Base-by-base conservation (phyloP, 2,329 filamentous ascomycete genomes). In the Cladosporium sp. region DNA sequence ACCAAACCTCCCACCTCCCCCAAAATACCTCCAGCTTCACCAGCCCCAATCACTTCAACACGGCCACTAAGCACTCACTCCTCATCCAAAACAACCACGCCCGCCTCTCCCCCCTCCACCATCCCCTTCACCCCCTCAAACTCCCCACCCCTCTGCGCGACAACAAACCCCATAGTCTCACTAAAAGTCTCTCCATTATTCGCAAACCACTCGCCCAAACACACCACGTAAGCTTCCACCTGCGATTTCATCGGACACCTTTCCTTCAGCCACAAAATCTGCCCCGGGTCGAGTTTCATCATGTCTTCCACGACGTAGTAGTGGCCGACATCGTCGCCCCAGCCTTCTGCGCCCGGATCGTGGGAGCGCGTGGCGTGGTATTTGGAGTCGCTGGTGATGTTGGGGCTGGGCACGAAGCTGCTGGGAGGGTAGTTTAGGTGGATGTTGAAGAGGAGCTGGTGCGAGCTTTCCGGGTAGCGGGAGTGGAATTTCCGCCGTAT, bases 21-120 rank as follows among this genome's bases (percentile, higher is more conserved):
- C 22, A 9, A 27, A 27, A 27, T 27, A n/a, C n/a, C n/a, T n/a
- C n/a, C n/a, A n/a, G n/a, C n/a, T n/a, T n/a, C n/a, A n/a, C n/a
- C n/a, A n/a, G n/a, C n/a, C n/a, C n/a, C n/a, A n/a, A n/a, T n/a
- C n/a, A n/a, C n/a, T n/a, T n/a, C n/a, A n/a, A n/a, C 4, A 27
- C 22, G 5, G 22, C 22, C 4, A 9, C 9, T 9, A 27, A 27
- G 5, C 5, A 27, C 22, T 27, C 13, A 16, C 27, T 11, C 27
- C 15, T 48, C 45, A 16, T 40, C 45, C 25, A 33, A 7, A n/a
- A 43, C n/a, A 18, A 43, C 71, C 53, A 95, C 66, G 72, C 95
- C 55, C 80, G 87, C 58, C 80, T 88, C 70, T 72, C 94, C 52
- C 74, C 86, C 62, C 79, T 83, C 63, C 80, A 85, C 49, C 75